These are phyloP conservation scores for Russula emetica DNA, from an alignment of 768 basidiomycete genomes.

Conservation along the genomic window DNA sequence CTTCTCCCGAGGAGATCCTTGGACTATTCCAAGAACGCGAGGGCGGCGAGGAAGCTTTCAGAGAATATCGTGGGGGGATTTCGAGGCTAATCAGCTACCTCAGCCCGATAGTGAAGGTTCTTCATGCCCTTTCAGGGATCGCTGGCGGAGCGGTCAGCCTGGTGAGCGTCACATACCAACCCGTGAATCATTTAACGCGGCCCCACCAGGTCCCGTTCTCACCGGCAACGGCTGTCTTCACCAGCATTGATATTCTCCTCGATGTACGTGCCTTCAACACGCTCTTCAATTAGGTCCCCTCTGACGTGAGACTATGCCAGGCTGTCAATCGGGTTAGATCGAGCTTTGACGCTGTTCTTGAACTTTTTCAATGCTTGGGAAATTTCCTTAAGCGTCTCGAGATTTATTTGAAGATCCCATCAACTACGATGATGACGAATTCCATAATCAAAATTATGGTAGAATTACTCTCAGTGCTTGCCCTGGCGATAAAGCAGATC, in stretches of 20 bases:
- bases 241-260: neutral
- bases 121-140: neutral
- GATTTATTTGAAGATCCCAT: neutral
- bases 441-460: neutral
- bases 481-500: conserved; percentile 11
- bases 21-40: conserved; percentile 8
- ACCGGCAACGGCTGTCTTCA: neutral
- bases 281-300: neutral
- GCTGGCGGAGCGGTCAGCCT: neutral
- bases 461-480: neutral
- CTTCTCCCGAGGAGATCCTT: neutral
- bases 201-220: neutral
- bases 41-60: neutral
- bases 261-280: neutral
- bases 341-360: neutral
- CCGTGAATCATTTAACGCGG: neutral
- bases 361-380: neutral
- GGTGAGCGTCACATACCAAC: neutral
- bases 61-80: conserved; percentile 5
- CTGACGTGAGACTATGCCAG: neutral
- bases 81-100: neutral
- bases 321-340: neutral
- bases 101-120: neutral
- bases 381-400: neutral
- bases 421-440: neutral